Percentiles rank a stretch among this genome's conserved stretches.
Conservation (phyloP, 2,329 filamentous ascomycete genomes). For the Neophaeococcomyces mojaviensis region DNA sequence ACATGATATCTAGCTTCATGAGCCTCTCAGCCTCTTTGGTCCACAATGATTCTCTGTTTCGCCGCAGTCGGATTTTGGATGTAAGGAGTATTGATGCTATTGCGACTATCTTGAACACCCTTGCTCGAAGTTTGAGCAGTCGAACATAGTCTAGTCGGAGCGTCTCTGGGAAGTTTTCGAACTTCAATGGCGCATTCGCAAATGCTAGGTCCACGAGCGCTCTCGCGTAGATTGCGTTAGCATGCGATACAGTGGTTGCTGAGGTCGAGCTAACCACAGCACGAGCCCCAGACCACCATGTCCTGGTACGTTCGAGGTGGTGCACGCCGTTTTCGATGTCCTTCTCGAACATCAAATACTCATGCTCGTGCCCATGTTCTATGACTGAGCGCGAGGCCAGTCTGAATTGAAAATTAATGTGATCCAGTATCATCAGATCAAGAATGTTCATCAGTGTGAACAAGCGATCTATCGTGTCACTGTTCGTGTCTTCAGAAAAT, state of each 20-base stretch:
- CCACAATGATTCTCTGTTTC: conserved; percentile 58
- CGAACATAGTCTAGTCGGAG: conserved; percentile 50
- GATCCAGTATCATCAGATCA: conserved; percentile 55
- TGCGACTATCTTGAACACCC: conserved; percentile 51
- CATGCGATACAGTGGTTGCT: conserved; percentile 8
- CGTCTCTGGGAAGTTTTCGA: conserved; percentile 53
- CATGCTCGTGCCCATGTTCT: conserved; percentile 54
- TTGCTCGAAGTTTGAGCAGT: conserved; percentile 45
- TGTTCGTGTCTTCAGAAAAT: conserved; percentile 42
- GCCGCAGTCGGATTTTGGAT: conserved; percentile 58
- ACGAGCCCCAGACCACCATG: conserved; percentile 27
- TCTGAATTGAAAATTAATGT: conserved; percentile 59
- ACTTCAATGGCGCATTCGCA: conserved; percentile 41
- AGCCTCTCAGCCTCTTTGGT: conserved; percentile 54
- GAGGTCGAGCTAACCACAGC: conserved; percentile 4
- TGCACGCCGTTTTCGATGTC: conserved; percentile 47
- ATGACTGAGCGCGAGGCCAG: conserved; percentile 54
- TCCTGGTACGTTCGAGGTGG: conserved; percentile 45
- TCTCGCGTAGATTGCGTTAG: conserved; percentile 46
- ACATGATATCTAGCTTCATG: conserved; percentile 38
- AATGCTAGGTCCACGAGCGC: conserved; percentile 53
- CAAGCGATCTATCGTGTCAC: conserved; percentile 55
- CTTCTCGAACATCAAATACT: conserved; percentile 50
- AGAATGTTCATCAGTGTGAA: conserved; percentile 57
- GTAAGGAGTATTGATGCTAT: conserved; percentile 57